A percentile compares a stretch with the other conserved stretches of the same genome.
Conservation (phyloP, 1,284 basidiomycete genomes). For the Bjerkandera adusta region DNA sequence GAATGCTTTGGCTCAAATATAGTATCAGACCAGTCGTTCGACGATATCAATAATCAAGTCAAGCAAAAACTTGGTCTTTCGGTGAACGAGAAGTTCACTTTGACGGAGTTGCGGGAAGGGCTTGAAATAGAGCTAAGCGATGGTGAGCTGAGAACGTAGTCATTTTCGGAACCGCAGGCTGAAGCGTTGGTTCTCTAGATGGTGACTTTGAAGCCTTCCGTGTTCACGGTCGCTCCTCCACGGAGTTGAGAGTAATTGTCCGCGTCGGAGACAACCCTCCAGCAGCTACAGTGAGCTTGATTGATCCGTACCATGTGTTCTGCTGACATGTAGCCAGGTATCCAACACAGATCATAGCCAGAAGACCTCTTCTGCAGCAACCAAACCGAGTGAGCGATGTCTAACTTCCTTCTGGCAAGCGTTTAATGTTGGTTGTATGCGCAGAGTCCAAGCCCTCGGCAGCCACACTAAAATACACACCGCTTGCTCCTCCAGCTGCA, state of each 20-base stretch:
- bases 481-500: no score
- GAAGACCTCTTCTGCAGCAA: no score
- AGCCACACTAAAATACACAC: no score
- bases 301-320: no score
- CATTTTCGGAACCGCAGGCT: not conserved
- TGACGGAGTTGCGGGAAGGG: slow-evolving; percentile 57
- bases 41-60: slow-evolving; percentile 53
- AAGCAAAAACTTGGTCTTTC: slow-evolving; percentile 57
- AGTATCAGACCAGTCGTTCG: slow-evolving; percentile 53
- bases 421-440: no score
- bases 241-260: slow-evolving; percentile 40
- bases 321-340: no score
- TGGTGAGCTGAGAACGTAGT: slow-evolving; percentile 39
- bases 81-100: slow-evolving; percentile 37
- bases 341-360: no score
- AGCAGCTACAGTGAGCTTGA: no score
- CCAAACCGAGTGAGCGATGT: no score
- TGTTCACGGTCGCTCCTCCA: slow-evolving; percentile 37
- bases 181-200: slow-evolving; percentile 38
- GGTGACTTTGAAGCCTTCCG: slow-evolving; percentile 76
- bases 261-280: slow-evolving; percentile 19
- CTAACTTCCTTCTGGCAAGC: no score
- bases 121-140: slow-evolving; percentile 66
- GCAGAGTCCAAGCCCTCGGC: no score
- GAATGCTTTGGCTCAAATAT: no score